Conservation (phyloP, 148 eudicot species). For the Tetragonia tetragonoides region DNA sequence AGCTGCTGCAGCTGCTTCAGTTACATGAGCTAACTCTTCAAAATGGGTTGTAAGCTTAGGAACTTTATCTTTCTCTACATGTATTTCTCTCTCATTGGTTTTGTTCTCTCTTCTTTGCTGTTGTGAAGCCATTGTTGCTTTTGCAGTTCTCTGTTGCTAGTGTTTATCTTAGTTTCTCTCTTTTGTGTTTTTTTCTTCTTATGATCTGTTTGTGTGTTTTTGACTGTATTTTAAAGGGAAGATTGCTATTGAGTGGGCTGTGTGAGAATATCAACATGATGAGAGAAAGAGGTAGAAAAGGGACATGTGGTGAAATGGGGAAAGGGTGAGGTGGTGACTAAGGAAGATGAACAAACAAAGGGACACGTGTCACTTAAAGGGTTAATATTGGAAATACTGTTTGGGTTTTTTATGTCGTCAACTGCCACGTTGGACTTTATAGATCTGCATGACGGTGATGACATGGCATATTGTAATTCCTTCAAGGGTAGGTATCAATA, state of each 20-base stretch:
- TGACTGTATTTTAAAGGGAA: not conserved
- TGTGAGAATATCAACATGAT: slow-evolving; percentile 15
- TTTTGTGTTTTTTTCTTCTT: not conserved
- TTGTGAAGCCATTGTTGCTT: slow-evolving; percentile 49
- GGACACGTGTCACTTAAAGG: slow-evolving; percentile 18
- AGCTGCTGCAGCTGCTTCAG: not conserved
- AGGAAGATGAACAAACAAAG: not conserved
- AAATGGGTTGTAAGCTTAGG: slow-evolving; percentile 50
- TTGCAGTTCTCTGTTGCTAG: not conserved
- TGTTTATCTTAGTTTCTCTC: not conserved
- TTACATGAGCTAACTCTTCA: slow-evolving; percentile 32
- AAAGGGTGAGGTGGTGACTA: slow-evolving; percentile 24
- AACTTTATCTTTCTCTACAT: slow-evolving; percentile 47
- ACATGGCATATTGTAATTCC: not conserved
- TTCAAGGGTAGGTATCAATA: not conserved
- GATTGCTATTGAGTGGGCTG: not conserved
- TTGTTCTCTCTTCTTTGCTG: slow-evolving; percentile 52
- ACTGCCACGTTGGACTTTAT: not conserved
- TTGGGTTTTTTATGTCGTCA: not conserved
- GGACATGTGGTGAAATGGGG: slow-evolving; percentile 28
- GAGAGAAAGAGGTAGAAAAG: not conserved
- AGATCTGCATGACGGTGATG: not conserved
- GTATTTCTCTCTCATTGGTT: slow-evolving; percentile 37
- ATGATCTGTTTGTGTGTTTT: not conserved
- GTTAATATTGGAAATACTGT: not conserved